Percentiles rank a stretch among this genome's conserved stretches.
phyloP scores from a whole-genome alignment of 1,139 yeast species.

The Saccharomyces hybrid region DNA sequence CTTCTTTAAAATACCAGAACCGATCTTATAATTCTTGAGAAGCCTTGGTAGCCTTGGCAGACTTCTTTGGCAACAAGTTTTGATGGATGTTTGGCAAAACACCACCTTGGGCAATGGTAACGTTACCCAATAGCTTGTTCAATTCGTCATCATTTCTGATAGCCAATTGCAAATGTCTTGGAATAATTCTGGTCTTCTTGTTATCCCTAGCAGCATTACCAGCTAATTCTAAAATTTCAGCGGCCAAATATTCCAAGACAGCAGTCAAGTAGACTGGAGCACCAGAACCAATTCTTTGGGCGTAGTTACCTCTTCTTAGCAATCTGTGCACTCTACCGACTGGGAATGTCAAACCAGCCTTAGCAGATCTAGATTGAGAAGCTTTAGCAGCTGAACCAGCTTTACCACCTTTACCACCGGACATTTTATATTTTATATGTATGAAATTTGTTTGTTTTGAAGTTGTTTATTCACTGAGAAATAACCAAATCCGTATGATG shows the following conservation, averaged over 20 bases:
- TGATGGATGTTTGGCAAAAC: conserved; percentile 95
- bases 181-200: conserved; percentile 96
- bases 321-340: conserved; percentile 99
- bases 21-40: conserved; percentile 70
- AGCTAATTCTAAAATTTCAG: conserved; percentile 95
- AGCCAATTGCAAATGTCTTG: conserved; percentile 97
- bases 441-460: conserved; percentile 14
- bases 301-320: conserved; percentile 96
- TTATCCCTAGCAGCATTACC: conserved; percentile 99
- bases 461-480: conserved; percentile 3
- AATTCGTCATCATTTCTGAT: conserved; percentile 98
- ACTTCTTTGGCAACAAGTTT: conserved; percentile 92
- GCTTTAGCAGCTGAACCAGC: conserved; percentile 91
- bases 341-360: conserved; percentile 99
- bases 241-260: conserved; percentile 91
- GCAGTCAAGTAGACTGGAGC: conserved; percentile 95
- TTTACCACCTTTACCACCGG: conserved; percentile 98
- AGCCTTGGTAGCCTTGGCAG: conserved; percentile 68
- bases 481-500: background rate
- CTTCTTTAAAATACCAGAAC: background rate
- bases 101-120: conserved; percentile 97
- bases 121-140: conserved; percentile 89
- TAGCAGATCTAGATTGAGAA: conserved; percentile 94
- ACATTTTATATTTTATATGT: conserved; percentile 42
- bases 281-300: conserved; percentile 99